Evolutionary conservation across 75 land plant genomes (phyloP), one percentile per base, ranked within the genome.

Genomic region (Larix kaempferi): DNA sequence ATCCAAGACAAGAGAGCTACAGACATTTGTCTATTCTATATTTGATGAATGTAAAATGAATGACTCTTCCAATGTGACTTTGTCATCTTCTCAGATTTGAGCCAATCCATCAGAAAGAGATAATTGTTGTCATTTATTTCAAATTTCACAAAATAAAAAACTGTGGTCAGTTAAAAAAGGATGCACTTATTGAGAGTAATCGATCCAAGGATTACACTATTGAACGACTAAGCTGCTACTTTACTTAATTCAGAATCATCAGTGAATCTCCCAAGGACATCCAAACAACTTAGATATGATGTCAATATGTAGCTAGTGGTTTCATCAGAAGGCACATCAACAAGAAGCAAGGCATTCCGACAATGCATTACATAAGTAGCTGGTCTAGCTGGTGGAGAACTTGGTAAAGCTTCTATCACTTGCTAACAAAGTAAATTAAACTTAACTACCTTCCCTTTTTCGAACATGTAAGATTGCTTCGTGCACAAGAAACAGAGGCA

Each of bases 241-340:
- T n/a, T n/a, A n/a, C n/a, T n/a, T n/a, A n/a, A n/a, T n/a, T n/a
- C n/a, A n/a, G n/a, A n/a, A n/a, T n/a, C n/a, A 56, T 4, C 25
- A n/a, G n/a, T n/a, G n/a, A n/a, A n/a, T n/a, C n/a, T n/a, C n/a
- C n/a, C n/a, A n/a, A n/a, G n/a, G n/a, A n/a, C n/a, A n/a, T n/a
- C n/a, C n/a, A n/a, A n/a, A n/a, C n/a, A n/a, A 16, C 81, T 62
- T 35, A 90, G 78, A 76, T 86, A 77, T 77, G 89, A 89, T 52
- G 86, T 69, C 19, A 93, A 58, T 80, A 93, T 61, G 79, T 93
- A 93, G 77, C 87, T 78, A 57, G 89, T 80, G 35, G 91, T 91
- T 79, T 89, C 89, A 60, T 73, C 57, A 79, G 73, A 75, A 23
- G 75, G 77, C 19, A 56, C 44, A 39, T 84, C 93, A 79, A 78